Evolutionary conservation across 768 basidiomycete genomes (phyloP).

Genomic region (Termitomyces sp.): DNA sequence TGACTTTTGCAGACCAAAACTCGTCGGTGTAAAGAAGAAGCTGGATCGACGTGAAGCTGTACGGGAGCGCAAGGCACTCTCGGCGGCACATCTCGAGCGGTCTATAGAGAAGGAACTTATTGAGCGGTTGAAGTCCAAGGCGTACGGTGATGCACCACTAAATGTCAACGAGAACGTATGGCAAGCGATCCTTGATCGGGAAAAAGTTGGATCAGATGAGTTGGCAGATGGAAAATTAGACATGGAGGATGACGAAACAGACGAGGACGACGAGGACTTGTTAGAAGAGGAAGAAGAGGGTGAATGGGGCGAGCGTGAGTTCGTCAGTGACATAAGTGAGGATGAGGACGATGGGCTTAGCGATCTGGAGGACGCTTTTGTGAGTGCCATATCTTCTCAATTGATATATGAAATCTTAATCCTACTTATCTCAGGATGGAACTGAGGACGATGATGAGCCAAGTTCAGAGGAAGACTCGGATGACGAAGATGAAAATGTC

Average conservation of each 20-base stretch:
- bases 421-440: conserved; percentile 25
- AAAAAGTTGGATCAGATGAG: conserved; percentile 51
- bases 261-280: conserved; percentile 59
- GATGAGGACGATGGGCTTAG: conserved; percentile 61
- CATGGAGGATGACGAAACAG: conserved; percentile 52
- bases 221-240: conserved; percentile 47
- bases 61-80: conserved; percentile 92
- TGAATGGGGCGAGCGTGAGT: conserved; percentile 61
- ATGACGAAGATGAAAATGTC: conserved; percentile 30
- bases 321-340: conserved; percentile 71
- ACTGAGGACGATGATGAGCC: conserved; percentile 16
- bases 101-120: conserved; percentile 96
- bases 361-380: conserved; percentile 66
- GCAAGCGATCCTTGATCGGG: conserved; percentile 85
- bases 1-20: conserved; percentile 64
- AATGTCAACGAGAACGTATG: conserved; percentile 98
- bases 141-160: conserved; percentile 94
- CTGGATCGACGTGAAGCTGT: conserved; percentile 88
- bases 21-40: conserved; percentile 96
- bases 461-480: conserved; percentile 39
- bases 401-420: background rate
- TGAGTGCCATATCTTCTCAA: conserved; percentile 27
- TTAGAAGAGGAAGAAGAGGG: conserved; percentile 43
- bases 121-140: conserved; percentile 92
- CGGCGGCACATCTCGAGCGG: conserved; percentile 91